Conservation (phyloP, 495 filamentous ascomycete genomes). For the Aspergillus ellipticus region DNA sequence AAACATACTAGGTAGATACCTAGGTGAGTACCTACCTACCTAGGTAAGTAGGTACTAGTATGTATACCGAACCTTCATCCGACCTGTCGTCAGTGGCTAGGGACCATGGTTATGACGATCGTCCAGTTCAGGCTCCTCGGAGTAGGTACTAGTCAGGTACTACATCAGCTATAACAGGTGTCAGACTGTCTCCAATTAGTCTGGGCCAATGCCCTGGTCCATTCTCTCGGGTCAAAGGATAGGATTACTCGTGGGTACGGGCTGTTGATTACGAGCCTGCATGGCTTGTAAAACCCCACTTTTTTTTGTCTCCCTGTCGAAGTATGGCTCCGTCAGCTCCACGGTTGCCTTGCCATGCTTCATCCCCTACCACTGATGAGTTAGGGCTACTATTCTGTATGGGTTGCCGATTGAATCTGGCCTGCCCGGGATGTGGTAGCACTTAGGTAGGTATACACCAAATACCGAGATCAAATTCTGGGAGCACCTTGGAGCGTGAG, state of each 20-base stretch:
- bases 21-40: too few species aligned
- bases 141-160: slow-evolving; percentile 3
- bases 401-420: background rate
- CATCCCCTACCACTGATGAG: background rate
- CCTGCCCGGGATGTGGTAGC: too few species aligned
- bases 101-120: background rate
- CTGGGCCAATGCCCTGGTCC: slow-evolving; percentile 10
- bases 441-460: too few species aligned
- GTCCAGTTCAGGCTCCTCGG: background rate
- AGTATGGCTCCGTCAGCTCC: background rate
- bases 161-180: slow-evolving; percentile 4
- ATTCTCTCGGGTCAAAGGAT: slow-evolving; percentile 18
- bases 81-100: background rate
- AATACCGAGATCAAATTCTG: too few species aligned
- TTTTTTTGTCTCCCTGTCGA: background rate
- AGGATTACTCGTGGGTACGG: background rate
- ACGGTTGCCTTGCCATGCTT: background rate
- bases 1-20: too few species aligned
- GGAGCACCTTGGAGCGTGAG: too few species aligned
- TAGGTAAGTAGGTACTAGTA: too few species aligned
- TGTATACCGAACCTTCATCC: background rate
- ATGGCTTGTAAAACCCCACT: background rate
- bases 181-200: slow-evolving; percentile 3
- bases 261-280: slow-evolving; percentile 1
- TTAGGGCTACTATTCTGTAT: background rate